Conservation (phyloP, 164 flowering plant genomes). For the Magnolia changhungtana region DNA sequence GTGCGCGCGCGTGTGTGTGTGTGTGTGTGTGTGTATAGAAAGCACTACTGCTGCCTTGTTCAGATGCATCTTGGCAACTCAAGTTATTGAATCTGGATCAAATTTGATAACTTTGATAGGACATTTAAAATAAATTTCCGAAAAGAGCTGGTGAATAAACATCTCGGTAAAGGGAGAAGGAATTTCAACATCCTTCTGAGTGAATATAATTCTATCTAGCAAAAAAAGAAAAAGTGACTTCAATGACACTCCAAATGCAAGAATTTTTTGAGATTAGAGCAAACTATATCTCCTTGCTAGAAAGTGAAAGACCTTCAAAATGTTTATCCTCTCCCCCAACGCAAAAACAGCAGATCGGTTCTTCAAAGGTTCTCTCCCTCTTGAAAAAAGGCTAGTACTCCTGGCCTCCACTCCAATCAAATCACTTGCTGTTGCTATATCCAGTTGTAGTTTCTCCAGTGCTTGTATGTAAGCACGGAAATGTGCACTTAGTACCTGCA, state of each 20-base stretch:
- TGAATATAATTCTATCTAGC: neutral
- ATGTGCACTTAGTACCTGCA: conserved; percentile 93
- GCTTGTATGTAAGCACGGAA: conserved; percentile 98
- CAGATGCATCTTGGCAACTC: too few species aligned
- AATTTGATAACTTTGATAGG: neutral
- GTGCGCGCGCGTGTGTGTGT: too few species aligned
- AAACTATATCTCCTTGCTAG: neutral
- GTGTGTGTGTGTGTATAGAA: too few species aligned
- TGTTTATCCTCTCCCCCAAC: conserved; percentile 84
- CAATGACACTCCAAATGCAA: neutral
- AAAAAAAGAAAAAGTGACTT: neutral
- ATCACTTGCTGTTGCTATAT: conserved; percentile 87
- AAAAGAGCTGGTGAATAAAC: neutral
- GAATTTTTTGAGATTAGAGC: neutral
- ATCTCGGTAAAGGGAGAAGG: neutral
- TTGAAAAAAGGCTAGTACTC: conserved; percentile 70
- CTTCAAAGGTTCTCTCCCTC: conserved; percentile 93
- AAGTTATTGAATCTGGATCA: too few species aligned
- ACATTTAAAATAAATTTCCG: neutral
- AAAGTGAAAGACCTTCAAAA: conserved; percentile 63
- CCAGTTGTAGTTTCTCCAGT: conserved; percentile 86
- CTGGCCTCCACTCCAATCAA: conserved; percentile 93
- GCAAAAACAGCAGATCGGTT: conserved; percentile 96
- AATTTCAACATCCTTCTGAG: neutral
- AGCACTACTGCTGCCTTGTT: too few species aligned